A percentile compares a stretch with the other conserved stretches of the same genome.
Conservation (phyloP, 208 protist species). For the Leishmania amazonensis region DNA sequence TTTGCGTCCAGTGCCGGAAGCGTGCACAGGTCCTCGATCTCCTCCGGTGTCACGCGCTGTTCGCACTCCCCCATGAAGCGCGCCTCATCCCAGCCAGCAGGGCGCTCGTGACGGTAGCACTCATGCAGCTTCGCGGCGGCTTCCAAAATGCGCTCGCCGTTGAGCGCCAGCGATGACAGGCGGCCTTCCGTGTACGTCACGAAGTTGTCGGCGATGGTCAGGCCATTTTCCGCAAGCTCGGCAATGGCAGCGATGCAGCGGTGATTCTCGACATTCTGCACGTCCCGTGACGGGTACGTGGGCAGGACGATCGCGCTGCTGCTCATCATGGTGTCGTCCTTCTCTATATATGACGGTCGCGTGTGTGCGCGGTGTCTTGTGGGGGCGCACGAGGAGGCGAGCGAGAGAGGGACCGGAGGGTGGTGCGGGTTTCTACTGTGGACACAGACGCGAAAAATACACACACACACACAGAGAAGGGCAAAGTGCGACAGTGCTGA, state of each 20-base stretch:
- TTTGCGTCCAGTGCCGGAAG: slow-evolving; percentile 55
- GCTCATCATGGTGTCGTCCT: slow-evolving; percentile 14
- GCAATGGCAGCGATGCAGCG: slow-evolving; percentile 46
- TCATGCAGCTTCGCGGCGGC: slow-evolving; percentile 40
- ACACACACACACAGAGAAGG: background rate
- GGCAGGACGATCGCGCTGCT: slow-evolving; percentile 40
- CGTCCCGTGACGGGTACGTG: slow-evolving; percentile 56
- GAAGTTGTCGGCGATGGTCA: slow-evolving; percentile 76
- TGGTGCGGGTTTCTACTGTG: background rate
- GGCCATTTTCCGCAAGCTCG: slow-evolving; percentile 65
- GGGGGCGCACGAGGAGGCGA: background rate
- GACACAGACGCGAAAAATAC: background rate
- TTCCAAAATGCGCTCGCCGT: slow-evolving; percentile 37
- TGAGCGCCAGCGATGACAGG: slow-evolving; percentile 49
- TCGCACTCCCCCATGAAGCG: slow-evolving; percentile 64
- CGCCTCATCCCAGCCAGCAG: slow-evolving; percentile 76
- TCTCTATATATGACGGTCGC: background rate
- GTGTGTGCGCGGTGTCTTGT: background rate
- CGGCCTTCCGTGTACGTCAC: slow-evolving; percentile 67
- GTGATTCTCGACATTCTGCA: slow-evolving; percentile 74
- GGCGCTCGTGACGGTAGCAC: slow-evolving; percentile 67
- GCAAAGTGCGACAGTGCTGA: background rate
- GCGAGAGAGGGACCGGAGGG: background rate
- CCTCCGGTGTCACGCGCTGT: slow-evolving; percentile 49
- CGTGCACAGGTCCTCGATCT: slow-evolving; percentile 43